Conservation (phyloP, 257 asterid genomes). For the Solanum bukasovii region DNA sequence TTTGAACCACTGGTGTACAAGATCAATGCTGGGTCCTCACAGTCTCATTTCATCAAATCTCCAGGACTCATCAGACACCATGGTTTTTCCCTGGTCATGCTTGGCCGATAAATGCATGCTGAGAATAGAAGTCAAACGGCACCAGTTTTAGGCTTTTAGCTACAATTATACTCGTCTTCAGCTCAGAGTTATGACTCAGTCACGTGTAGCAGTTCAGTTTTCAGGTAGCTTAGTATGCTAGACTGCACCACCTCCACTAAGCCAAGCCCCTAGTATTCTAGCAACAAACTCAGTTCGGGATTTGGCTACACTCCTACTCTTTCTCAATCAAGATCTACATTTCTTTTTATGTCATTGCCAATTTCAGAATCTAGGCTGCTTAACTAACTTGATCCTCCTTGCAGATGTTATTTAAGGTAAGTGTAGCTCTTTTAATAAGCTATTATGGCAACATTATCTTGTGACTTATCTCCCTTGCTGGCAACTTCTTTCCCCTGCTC, state of each 20-base stretch:
- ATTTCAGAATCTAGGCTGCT: constrained; percentile 17
- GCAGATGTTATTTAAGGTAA: constrained; percentile 61
- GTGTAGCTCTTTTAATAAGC: constrained; percentile 46
- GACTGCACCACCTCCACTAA: constrained; percentile 42
- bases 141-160: constrained; percentile 33
- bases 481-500: constrained; percentile 55
- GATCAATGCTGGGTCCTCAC: constrained; percentile 72
- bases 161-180: constrained; percentile 44
- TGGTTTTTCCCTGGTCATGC: neutral
- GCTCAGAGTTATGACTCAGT: neutral
- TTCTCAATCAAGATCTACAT: constrained; percentile 42
- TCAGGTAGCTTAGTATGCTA: constrained; percentile 85
- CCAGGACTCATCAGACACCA: neutral
- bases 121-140: constrained; percentile 44
- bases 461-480: constrained; percentile 27
- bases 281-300: constrained; percentile 81
- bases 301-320: constrained; percentile 76
- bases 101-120: neutral
- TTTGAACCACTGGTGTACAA: constrained; percentile 76
- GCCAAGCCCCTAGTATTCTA: constrained; percentile 73
- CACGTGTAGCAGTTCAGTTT: constrained; percentile 41
- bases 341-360: constrained; percentile 24
- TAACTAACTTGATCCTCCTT: constrained; percentile 38
- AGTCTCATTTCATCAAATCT: neutral
- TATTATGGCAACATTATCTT: constrained; percentile 49